Evolutionary conservation across 2,329 filamentous ascomycete species (phyloP).

Genomic region (Epichloe sibirici): DNA sequence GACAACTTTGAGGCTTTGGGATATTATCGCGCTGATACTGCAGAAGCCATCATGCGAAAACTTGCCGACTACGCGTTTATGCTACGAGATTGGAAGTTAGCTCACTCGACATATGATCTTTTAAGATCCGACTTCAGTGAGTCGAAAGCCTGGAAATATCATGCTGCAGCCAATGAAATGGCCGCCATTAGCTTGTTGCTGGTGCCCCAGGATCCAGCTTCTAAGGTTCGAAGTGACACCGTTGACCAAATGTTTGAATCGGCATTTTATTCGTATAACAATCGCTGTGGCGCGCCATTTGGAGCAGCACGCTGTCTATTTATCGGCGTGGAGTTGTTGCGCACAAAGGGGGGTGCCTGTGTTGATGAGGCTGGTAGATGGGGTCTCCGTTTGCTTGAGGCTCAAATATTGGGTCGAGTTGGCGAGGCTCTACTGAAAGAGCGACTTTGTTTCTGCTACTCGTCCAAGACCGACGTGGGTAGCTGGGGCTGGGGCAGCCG

Average conservation of each 20-base stretch:
- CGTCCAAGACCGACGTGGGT: conserved; percentile 56
- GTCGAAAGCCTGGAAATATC: conserved; percentile 94
- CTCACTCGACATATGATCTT: conserved; percentile 84
- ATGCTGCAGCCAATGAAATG: conserved; percentile 94
- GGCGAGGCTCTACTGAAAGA: conserved; percentile 79
- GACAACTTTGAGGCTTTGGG: conserved; percentile 72
- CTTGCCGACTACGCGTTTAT: conserved; percentile 94
- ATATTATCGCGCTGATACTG: conserved; percentile 71
- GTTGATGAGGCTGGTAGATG: conserved; percentile 81
- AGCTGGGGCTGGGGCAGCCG: conserved; percentile 58
- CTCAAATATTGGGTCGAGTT: conserved; percentile 58
- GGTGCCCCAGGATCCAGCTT: conserved; percentile 56
- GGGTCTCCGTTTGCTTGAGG: conserved; percentile 69
- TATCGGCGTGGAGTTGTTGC: conserved; percentile 69
- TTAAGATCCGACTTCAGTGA: conserved; percentile 80
- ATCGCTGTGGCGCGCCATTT: conserved; percentile 67
- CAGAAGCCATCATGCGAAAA: conserved; percentile 86
- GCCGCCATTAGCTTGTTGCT: conserved; percentile 73
- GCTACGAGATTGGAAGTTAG: conserved; percentile 90
- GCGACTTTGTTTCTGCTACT: conserved; percentile 74
- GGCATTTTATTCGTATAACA: conserved; percentile 84
- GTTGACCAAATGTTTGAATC: conserved; percentile 82
- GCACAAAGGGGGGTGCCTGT: conserved; percentile 69
- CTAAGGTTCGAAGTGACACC: conserved; percentile 67
- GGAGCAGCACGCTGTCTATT: conserved; percentile 68